phyloP scores from a whole-genome alignment of 179 eudicot species.

The Camellia oleifera region DNA sequence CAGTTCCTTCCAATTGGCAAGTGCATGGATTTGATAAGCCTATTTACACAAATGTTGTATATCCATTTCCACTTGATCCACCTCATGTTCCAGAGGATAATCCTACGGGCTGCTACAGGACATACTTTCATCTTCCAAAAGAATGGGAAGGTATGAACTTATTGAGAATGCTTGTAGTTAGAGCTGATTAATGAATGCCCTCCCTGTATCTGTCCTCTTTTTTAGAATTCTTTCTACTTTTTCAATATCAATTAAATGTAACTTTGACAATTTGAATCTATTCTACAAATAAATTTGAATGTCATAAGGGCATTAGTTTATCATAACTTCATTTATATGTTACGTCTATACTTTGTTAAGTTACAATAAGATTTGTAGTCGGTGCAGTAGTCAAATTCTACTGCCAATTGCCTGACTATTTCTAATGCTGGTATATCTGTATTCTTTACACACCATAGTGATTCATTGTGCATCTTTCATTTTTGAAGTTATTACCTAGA shows the following conservation, averaged over 20 bases:
- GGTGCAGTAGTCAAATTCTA: neutral
- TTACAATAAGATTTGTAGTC: neutral
- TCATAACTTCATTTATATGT: neutral
- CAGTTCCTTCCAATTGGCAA: slow-evolving; percentile 99
- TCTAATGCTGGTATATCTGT: slow-evolving; percentile 2
- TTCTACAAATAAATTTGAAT: too few relatives aligned
- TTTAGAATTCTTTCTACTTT: neutral
- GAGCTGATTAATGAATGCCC: neutral
- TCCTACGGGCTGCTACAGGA: slow-evolving; percentile 96
- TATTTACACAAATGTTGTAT: slow-evolving; percentile 80
- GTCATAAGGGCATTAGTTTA: neutral
- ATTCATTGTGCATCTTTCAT: neutral
- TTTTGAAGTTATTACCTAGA: neutral
- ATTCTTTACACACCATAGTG: neutral
- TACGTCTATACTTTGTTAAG: neutral
- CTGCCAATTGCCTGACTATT: neutral
- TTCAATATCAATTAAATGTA: neutral
- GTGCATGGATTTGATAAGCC: slow-evolving; percentile 94
- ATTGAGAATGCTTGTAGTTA: neutral
- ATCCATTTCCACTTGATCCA: slow-evolving; percentile 86
- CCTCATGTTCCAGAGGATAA: slow-evolving; percentile 87
- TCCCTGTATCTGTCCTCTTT: neutral
- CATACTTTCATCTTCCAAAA: slow-evolving; percentile 62
- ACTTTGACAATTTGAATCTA: too few relatives aligned
- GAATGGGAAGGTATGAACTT: slow-evolving; percentile 77